phyloP scores from a whole-genome alignment of 768 basidiomycete species.

The Boletus tylopilopsis region DNA sequence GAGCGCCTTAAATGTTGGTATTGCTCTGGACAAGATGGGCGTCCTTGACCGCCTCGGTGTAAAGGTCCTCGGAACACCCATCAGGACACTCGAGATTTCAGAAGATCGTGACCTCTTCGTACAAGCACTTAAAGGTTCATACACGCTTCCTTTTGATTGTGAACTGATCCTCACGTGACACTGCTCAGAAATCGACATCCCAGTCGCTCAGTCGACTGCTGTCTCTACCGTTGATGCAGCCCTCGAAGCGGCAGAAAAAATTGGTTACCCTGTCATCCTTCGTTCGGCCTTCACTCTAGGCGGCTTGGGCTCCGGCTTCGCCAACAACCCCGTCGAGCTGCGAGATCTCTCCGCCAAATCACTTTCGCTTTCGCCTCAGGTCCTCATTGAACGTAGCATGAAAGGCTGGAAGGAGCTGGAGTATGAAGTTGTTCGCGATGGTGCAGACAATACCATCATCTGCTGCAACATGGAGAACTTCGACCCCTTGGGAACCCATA shows the following conservation, averaged over 20 bases:
- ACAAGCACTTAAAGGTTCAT: constrained; percentile 88
- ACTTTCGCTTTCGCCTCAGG: constrained; percentile 88
- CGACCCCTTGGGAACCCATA: constrained; percentile 97
- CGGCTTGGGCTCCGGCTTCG: constrained; percentile 97
- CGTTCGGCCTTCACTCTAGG: constrained; percentile 97
- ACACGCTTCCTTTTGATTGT: background rate
- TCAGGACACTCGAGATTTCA: constrained; percentile 91
- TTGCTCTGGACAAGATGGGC: constrained; percentile 95
- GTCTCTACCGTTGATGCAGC: constrained; percentile 95
- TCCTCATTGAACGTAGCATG: constrained; percentile 95
- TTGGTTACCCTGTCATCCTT: constrained; percentile 97
- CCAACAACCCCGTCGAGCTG: constrained; percentile 90
- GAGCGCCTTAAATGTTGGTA: constrained; percentile 96
- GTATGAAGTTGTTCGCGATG: constrained; percentile 98
- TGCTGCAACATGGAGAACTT: constrained; percentile 99
- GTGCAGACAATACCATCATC: constrained; percentile 98
- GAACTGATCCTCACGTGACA: constrained; percentile 4
- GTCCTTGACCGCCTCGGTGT: constrained; percentile 89
- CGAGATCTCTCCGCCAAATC: constrained; percentile 91
- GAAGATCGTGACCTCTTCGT: constrained; percentile 97
- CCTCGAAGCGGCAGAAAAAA: constrained; percentile 82
- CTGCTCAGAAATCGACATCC: constrained; percentile 88
- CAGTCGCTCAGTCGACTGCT: constrained; percentile 92
- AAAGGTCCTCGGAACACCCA: constrained; percentile 92
- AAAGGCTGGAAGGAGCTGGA: constrained; percentile 99